Base-by-base conservation (phyloP, 768 basidiomycete species). In the Panaeolus papilionaceus region DNA sequence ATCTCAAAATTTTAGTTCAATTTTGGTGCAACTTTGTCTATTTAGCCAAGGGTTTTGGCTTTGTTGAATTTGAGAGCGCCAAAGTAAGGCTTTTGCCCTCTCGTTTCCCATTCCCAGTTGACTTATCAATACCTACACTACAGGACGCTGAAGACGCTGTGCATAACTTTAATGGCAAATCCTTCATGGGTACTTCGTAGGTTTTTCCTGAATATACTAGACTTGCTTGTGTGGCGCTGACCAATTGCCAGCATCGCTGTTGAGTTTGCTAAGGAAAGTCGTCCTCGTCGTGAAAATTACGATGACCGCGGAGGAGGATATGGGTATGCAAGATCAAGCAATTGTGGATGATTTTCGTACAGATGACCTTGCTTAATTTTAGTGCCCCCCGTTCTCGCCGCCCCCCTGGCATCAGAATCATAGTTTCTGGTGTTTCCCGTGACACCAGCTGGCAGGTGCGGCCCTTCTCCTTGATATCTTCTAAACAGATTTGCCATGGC, bases 401-500 rank as follows among this genome's bases (percentile, higher is more conserved):
- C 66, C 93, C 93, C 66, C 89, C 91, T 67, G 94, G 94, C 9
- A 87, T 92, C 68, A 91, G 95, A 71, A 83, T 98, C 66, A 84
- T 92, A 68, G 94, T 99, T 67, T 88, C 92, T 44, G 95, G 95
- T 65, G 88, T 99, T 71, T 94, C 95, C 71, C 90, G 92, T 76
- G 94, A 96, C 77, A 97, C 95, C 58, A 98, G 96, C 79, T 99
- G 96, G 96, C 96, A 99, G 95, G 96, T 99, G 89, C 82, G 92
- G 80, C 76, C 71, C 68, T 78, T 74, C 77, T 76, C 76, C 73
- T 72, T 66, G 67, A 44, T 67, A 70, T 68, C 64, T 71, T 69
- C 68, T 72, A 67, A 69, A 69, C 72, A 74, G 72, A 70, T 70
- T 68, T 70, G 66, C 69, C 62, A 65, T 68, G 73, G 74, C 73